Evolutionary conservation across 2,329 filamentous ascomycete genomes (phyloP), one percentile per base, ranked within the genome.

Genomic region (Diplodia corticola): DNA sequence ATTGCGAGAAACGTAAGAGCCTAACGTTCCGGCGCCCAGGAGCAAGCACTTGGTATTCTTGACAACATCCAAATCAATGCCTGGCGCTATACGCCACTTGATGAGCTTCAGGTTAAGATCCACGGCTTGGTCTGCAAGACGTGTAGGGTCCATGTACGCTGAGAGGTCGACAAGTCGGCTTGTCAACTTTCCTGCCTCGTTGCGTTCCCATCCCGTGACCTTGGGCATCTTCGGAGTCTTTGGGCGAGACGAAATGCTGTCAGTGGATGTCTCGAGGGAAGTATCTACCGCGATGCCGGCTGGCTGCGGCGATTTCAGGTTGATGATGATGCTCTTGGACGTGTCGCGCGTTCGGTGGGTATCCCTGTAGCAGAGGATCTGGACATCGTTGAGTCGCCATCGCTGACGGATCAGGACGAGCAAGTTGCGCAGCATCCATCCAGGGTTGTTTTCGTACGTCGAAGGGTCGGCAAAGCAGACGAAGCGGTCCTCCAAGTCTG

Each of bases 91-190:
- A 46, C 95, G 89, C 95, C 95, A 99, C 80, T 97, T 99, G 89
- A 99, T 99, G 67, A 99, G 85, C 79, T 98, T 98, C 68, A 98
- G 83, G 74, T 99, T 99, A 67, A 99, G 84, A 74, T 99, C 95
- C 10, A 98, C 94, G 0, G 93, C 93, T 76, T 96, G 93, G 75
- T 98, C 93, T 24, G 95, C 95, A 20, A 98, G 83, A 71, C 89
- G 89, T 37, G 85, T 83, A 6, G 95, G 94, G 74, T 99, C 93
- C 90, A 99, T 94, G 72, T 97, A 96, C 72, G 95, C 92, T 22
- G 91, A 90, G 9, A 99, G 83, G 73, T 96, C 92, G 15, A 92
- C 92, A 20, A 90, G 85, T 70, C 91, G 89, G 17, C 91, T 88
- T 20, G 87, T 86, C 20, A 98, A 82, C 75, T 96, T 97, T 28